Evolutionary conservation across 2,329 filamentous ascomycete species (phyloP), one percentile per base, ranked within the genome.

Genomic region (Pseudopyricularia cyperi): DNA sequence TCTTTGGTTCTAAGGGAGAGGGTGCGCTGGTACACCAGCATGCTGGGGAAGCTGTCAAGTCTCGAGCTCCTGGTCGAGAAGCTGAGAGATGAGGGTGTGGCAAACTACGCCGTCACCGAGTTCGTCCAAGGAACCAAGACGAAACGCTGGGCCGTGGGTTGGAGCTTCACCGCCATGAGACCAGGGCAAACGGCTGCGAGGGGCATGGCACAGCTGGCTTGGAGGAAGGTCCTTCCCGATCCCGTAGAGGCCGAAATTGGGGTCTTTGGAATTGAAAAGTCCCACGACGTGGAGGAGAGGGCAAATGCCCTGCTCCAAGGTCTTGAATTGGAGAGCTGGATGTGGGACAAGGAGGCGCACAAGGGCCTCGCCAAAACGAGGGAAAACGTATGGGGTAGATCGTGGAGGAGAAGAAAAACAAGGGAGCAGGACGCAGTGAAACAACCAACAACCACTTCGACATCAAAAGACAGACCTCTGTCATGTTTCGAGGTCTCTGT

Each of bases 11-110:
- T 63, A 2, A 69, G 71, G 17, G 71, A 76, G 0, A 73, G 74
- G 9, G 80, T 95, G 0, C 77, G 79, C 55, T 98, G 93, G 93
- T 97, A 93, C 65, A 93, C 85, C 1, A 82, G 83, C 52, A 94
- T 97, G 88, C 72, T 97, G 0, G 90, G 91, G 0, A 94, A 94
- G 60, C 71, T 87, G 30, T 75, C 76, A 0, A 90, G 84, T 57
- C 71, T 87, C 3, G 73, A 85, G 1, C 70, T 72, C 1, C 66
- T 84, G 0, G 68, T 95, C 0, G 72, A 82, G 6, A 48, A 74
- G 50, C 71, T 85, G 4, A 75, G 76, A 15, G 67, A 74, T 2
- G 62, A 74, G 9, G 71, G 69, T 0, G 75, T 94, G 35, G 71
- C 72, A 35, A 98, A 97, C 63, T 96, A 83, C 59, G 90, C 89